These are phyloP conservation scores for Polygonum aviculare DNA, from an alignment of 148 eudicot species.

Conservation along the genomic window DNA sequence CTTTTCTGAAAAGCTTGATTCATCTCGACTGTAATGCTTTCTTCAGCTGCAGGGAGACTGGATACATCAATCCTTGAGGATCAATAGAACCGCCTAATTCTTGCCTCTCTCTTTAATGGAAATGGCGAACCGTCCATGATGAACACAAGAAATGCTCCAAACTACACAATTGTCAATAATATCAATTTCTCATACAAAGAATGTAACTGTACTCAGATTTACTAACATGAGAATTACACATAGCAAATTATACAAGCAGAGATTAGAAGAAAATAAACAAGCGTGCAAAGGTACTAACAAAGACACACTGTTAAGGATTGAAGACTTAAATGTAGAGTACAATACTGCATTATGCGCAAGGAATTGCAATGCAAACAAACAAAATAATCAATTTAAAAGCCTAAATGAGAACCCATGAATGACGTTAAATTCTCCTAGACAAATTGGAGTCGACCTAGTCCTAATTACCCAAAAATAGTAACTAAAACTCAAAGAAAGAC, in stretches of 20 bases:
- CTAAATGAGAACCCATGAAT: background rate
- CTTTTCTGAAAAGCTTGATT: conserved; percentile 54
- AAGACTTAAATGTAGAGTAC: too few relatives aligned
- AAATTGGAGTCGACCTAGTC: background rate
- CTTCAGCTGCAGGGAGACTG: conserved; percentile 38
- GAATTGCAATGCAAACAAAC: background rate
- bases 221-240: too few relatives aligned
- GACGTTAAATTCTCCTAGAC: background rate
- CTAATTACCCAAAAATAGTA: background rate
- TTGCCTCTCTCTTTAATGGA: conserved; percentile 72
- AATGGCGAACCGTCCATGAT: conserved; percentile 80
- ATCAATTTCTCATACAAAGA: background rate
- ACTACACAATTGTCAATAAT: conserved; percentile 31
- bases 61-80: conserved; percentile 55
- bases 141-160: conserved; percentile 97
- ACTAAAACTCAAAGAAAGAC: background rate
- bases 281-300: too few relatives aligned
- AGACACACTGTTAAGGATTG: too few relatives aligned
- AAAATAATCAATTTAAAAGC: background rate
- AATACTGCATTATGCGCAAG: too few relatives aligned
- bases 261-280: too few relatives aligned
- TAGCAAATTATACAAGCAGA: too few relatives aligned
- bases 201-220: background rate
- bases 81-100: conserved; percentile 58
- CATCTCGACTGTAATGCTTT: conserved; percentile 61